Conservation (phyloP, 768 basidiomycete species). For the Mycena albidolilacea region DNA sequence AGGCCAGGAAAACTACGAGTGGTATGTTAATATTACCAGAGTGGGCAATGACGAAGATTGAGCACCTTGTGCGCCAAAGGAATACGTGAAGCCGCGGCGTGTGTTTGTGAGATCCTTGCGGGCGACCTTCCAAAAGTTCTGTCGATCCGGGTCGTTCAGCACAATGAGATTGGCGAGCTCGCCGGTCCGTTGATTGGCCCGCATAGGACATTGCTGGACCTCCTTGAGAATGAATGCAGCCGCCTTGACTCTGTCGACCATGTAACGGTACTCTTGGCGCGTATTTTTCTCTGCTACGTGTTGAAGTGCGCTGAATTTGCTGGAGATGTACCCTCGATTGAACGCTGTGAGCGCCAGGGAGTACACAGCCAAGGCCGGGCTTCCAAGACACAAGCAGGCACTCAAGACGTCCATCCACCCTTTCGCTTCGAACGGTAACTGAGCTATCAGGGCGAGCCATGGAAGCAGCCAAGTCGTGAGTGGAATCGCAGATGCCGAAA, state of each 20-base stretch:
- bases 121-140: too few relatives aligned
- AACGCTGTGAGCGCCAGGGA: slow-evolving; percentile 38
- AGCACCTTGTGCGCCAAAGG: slow-evolving; percentile 29
- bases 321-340: slow-evolving; percentile 32
- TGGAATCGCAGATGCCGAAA: not conserved
- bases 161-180: too few relatives aligned
- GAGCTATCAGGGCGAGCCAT: slow-evolving; percentile 38
- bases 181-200: too few relatives aligned
- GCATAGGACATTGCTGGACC: slow-evolving; percentile 7
- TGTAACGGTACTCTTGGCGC: slow-evolving; percentile 6
- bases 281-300: slow-evolving; percentile 8
- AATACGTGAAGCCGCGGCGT: too few relatives aligned
- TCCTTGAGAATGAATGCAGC: slow-evolving; percentile 31
- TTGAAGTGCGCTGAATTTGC: slow-evolving; percentile 21
- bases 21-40: not conserved
- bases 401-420: slow-evolving; percentile 35
- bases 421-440: slow-evolving; percentile 37
- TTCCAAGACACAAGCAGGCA: slow-evolving; percentile 32
- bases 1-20: slow-evolving; percentile 33
- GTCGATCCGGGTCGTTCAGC: too few relatives aligned
- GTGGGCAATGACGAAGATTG: not conserved
- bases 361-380: slow-evolving; percentile 36
- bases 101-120: too few relatives aligned
- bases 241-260: slow-evolving; percentile 7
- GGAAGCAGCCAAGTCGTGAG: slow-evolving; percentile 39